Conservation (phyloP, 2,329 filamentous ascomycete genomes). For the Cytospora mali region DNA sequence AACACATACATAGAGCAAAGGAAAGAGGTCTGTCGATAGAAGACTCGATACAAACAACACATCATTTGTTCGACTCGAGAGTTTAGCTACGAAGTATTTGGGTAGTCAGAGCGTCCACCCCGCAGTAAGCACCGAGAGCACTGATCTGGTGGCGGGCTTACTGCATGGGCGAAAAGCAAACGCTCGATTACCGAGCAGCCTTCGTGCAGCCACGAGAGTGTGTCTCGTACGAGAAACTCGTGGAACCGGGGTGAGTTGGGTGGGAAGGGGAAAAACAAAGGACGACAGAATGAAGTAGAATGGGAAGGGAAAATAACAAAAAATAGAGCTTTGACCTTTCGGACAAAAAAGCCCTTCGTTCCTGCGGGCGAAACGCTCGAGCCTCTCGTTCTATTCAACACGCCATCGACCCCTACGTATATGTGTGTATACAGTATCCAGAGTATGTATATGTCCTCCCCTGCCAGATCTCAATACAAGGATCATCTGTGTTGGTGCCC, state of each 20-base stretch:
- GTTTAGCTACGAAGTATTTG: too few relatives aligned
- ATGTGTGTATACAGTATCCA: too few relatives aligned
- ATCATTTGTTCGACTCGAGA: background rate
- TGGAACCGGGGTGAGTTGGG: background rate
- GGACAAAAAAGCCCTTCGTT: background rate
- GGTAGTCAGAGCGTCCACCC: too few relatives aligned
- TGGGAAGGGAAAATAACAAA: background rate
- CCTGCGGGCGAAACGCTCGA: background rate
- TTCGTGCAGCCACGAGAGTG: background rate
- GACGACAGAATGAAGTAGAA: background rate
- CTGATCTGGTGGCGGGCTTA: too few relatives aligned
- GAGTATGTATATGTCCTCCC: too few relatives aligned
- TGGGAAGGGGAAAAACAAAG: background rate
- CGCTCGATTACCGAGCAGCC: background rate
- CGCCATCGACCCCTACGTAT: too few relatives aligned
- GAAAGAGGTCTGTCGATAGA: conserved; percentile 3
- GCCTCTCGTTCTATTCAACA: background rate
- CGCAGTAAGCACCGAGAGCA: too few relatives aligned
- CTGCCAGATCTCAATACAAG: background rate
- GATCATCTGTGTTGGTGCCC: background rate
- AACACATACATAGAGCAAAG: conserved; percentile 5
- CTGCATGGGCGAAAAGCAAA: background rate
- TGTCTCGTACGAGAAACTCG: background rate
- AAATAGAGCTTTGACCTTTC: background rate
- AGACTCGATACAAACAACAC: conserved; percentile 4